Conservation (phyloP, 768 basidiomycete species). For the Leccinum longicurvipes region DNA sequence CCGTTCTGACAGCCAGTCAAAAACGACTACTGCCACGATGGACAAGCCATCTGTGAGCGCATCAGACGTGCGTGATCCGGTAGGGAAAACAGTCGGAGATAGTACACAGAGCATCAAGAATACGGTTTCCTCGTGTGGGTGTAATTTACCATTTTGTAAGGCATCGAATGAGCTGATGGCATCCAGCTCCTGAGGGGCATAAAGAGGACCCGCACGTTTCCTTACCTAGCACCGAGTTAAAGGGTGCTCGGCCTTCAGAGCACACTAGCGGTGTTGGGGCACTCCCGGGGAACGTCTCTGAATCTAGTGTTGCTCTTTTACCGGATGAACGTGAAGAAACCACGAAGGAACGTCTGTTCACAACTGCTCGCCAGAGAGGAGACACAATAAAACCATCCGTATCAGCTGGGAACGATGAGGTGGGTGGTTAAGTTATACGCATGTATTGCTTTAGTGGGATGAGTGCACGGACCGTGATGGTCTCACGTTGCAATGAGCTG, state of each 20-base stretch:
- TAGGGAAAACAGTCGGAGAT: background rate
- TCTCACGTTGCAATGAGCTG: background rate
- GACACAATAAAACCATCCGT: constrained; percentile 12
- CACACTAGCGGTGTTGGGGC: constrained; percentile 43
- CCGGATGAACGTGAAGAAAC: constrained; percentile 43
- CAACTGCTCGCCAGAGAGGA: constrained; percentile 14
- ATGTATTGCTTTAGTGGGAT: background rate
- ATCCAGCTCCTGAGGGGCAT: constrained; percentile 5
- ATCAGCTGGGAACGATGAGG: constrained; percentile 6
- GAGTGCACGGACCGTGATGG: background rate
- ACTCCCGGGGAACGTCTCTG: constrained; percentile 44
- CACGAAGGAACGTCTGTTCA: background rate
- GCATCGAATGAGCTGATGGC: constrained; percentile 4
- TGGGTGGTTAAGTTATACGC: constrained; percentile 1
- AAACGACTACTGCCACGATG: background rate
- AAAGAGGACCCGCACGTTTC: constrained; percentile 15
- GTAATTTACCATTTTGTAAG: constrained; percentile 9
- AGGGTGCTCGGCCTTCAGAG: constrained; percentile 32
- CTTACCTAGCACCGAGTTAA: constrained; percentile 35
- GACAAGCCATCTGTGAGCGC: background rate
- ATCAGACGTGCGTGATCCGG: background rate
- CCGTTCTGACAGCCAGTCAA: background rate
- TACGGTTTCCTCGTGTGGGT: background rate
- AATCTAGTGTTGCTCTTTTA: constrained; percentile 45
- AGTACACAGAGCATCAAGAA: background rate